Base-by-base conservation (phyloP, 805 yeast genomes). In the Kodamaea lidongshanica region DNA sequence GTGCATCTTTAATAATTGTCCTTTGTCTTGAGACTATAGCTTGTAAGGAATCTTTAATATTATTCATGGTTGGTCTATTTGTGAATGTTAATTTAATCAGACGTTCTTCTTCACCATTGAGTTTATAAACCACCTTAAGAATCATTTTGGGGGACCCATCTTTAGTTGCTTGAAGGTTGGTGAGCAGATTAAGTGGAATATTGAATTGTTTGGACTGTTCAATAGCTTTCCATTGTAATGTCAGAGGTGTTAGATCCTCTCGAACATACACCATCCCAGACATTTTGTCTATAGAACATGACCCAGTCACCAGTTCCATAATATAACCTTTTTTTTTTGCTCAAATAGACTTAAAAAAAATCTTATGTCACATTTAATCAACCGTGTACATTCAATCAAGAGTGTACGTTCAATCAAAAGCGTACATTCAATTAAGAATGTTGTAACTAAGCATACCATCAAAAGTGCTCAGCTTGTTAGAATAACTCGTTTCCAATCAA, bases 31-130 rank as follows among this genome's bases (percentile, higher is more conserved):
- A 78, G 9, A 79, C 74, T 19, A 77, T 75, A 30, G 77, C 77
- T 42, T 80, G 86, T 8, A 82, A 55, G 0, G 80, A 65, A 19
- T 70, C 73, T 46, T 80, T 84, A 36, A 79, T 75, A 38, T 69
- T 72, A 39, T 81, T 85, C 85, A 87, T 81, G 6, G 82, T 79
- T 12, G 74, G 73, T 28, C 92, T 61, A 46, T 75, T 79, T 33
- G 74, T 76, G 55, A 86, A 84, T 1, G 80, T 65, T 38, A 87
- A 74, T 42, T 52, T 46, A 18, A 57, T 32, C 26, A 54, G 53
- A 33, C 49, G 48, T 16, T 51, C 52, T 14, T 51, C 52, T 7
- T 46, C 54, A 4, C 48, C 62, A 0, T 44, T 54, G 7, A 52
- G 70, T 22, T 63, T 65, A 6, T 73, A 69, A 6, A 74, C 55